Conservation (phyloP, 441 rosid genomes). For the Eutrema salsugineum region DNA sequence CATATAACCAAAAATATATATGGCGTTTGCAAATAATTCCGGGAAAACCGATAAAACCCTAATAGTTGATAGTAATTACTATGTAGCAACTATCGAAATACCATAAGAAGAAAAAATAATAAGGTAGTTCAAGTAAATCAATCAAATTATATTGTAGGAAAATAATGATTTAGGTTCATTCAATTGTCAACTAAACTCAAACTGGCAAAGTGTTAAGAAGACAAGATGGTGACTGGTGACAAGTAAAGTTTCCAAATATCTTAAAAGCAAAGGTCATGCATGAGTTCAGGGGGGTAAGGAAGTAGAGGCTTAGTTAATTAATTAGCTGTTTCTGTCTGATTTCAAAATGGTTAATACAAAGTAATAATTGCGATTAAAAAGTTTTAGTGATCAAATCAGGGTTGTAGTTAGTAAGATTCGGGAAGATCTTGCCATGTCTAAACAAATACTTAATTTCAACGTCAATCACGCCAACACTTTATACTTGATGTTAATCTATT, state of each 20-base stretch:
- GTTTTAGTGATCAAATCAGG: slow-evolving; percentile 30
- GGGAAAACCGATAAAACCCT: neutral
- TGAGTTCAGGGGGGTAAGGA: slow-evolving; percentile 37
- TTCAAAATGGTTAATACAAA: slow-evolving; percentile 5
- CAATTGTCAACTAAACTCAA: slow-evolving; percentile 28
- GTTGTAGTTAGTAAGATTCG: slow-evolving; percentile 60
- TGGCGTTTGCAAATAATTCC: neutral
- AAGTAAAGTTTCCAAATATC: slow-evolving; percentile 27
- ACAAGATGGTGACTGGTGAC: slow-evolving; percentile 34
- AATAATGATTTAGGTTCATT: slow-evolving; percentile 5
- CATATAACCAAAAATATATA: neutral
- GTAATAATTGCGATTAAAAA: slow-evolving; percentile 9
- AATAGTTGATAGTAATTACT: neutral
- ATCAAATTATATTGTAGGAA: neutral
- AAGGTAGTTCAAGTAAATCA: slow-evolving; percentile 17
- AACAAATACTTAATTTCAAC: slow-evolving; percentile 41
- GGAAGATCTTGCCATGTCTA: slow-evolving; percentile 43
- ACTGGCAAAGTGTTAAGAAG: slow-evolving; percentile 24
- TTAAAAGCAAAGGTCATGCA: slow-evolving; percentile 33
- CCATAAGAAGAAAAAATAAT: neutral
- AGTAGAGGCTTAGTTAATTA: slow-evolving; percentile 15
- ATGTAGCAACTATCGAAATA: neutral
- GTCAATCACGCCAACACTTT: slow-evolving; percentile 72
- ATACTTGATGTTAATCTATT: slow-evolving; percentile 27
- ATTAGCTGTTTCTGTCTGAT: neutral